Percentiles rank a stretch among this genome's conserved stretches.
These are phyloP conservation scores for Barnettozyma botsteinii DNA, from an alignment of 805 yeast genomes.

Conservation along the genomic window DNA sequence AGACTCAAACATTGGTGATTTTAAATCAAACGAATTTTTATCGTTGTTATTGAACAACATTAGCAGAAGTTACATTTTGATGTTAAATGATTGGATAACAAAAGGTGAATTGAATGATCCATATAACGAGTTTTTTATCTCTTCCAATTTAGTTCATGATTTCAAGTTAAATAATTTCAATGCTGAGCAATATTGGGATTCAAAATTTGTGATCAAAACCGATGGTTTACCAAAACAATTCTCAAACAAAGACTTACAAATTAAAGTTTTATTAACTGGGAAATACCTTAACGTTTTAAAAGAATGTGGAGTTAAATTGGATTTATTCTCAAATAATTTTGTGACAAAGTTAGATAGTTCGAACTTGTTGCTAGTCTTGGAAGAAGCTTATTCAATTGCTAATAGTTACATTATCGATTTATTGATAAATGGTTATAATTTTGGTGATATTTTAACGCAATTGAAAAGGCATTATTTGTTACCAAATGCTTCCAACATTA, in stretches of 20 bases:
- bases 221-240: conserved; percentile 75
- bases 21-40: conserved; percentile 46
- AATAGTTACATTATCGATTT: conserved; percentile 54
- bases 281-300: conserved; percentile 71
- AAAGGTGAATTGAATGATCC: conserved; percentile 74
- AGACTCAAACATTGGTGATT: conserved; percentile 60
- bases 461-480: conserved; percentile 57
- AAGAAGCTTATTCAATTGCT: conserved; percentile 60
- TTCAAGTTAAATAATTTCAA: conserved; percentile 27
- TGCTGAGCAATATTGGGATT: conserved; percentile 66
- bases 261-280: conserved; percentile 74
- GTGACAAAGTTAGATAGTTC: conserved; percentile 32
- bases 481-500: conserved; percentile 44
- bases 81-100: conserved; percentile 76
- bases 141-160: conserved; percentile 25
- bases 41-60: conserved; percentile 48
- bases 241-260: conserved; percentile 43
- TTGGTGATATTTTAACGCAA: conserved; percentile 40
- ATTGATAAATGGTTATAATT: conserved; percentile 53
- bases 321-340: conserved; percentile 17
- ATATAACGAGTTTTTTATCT: conserved; percentile 76
- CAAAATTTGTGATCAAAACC: conserved; percentile 63
- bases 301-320: conserved; percentile 44
- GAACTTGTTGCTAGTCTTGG: conserved; percentile 49
- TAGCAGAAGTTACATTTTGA: conserved; percentile 54